Percentiles rank a stretch among this genome's conserved stretches.
phyloP scores from a whole-genome alignment of 208 protist species.

The Tetramitus jugosus region DNA sequence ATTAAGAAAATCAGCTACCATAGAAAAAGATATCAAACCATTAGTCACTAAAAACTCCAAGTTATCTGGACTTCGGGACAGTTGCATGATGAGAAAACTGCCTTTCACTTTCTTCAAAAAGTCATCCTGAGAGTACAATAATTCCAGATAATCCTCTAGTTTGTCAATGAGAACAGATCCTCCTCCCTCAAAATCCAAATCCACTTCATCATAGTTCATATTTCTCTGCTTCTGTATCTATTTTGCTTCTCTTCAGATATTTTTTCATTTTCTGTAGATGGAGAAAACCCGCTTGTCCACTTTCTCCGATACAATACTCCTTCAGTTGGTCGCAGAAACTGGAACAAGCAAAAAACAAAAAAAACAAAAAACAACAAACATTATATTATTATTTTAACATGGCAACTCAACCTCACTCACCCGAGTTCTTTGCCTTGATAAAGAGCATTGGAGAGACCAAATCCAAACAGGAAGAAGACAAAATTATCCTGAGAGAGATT shows the following conservation, averaged over 20 bases:
- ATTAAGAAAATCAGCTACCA: no score
- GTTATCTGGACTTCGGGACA: neutral
- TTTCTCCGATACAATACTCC: no score
- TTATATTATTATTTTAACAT: neutral
- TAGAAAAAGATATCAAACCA: no score
- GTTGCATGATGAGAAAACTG: neutral
- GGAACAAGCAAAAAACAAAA: no score
- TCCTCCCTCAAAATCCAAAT: neutral
- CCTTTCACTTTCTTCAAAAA: neutral
- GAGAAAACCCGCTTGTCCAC: no score
- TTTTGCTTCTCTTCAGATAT: neutral
- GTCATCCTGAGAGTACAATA: neutral
- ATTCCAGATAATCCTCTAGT: neutral
- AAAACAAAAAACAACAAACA: no score
- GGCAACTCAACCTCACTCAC: constrained; percentile 35
- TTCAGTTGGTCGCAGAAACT: no score
- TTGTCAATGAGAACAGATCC: neutral
- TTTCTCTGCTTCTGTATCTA: neutral
- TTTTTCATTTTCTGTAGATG: no score
- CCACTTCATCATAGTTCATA: neutral
- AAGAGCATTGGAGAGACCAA: constrained; percentile 50
- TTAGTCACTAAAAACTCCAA: neutral
- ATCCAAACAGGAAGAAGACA: constrained; percentile 68
- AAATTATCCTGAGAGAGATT: constrained; percentile 54
- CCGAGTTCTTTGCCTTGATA: constrained; percentile 58